A percentile compares a stretch with the other conserved stretches of the same genome.
These are phyloP conservation scores for Mycena galericulata DNA, from an alignment of 768 basidiomycete species.

Conservation along the genomic window DNA sequence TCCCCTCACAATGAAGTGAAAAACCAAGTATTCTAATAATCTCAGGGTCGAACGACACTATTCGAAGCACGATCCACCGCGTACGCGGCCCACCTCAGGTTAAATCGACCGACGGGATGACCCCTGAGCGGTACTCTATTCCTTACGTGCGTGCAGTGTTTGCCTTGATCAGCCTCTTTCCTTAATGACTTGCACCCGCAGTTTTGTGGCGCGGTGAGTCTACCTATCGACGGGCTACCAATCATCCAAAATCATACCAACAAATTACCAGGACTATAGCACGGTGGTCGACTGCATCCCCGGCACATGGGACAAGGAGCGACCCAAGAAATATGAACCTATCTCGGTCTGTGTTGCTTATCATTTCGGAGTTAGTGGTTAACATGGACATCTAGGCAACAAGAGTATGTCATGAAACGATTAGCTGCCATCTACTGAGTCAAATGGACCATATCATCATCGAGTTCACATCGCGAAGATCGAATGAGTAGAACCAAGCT, in stretches of 20 bases:
- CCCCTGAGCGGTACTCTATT: constrained; percentile 69
- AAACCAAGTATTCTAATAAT: no score
- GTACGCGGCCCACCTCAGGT: constrained; percentile 59
- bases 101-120: constrained; percentile 45
- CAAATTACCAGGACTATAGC: constrained; percentile 48
- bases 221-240: constrained; percentile 21
- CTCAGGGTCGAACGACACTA: constrained; percentile 59
- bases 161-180: background rate
- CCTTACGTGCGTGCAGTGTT: constrained; percentile 57
- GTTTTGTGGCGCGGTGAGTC: constrained; percentile 12
- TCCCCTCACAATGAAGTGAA: background rate
- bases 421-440: no score
- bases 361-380: background rate
- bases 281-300: constrained; percentile 64
- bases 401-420: no score
- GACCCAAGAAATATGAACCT: constrained; percentile 64
- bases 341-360: constrained; percentile 48
- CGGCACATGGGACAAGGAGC: constrained; percentile 58
- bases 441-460: no score
- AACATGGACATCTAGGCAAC: no score
- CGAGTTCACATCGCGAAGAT: no score
- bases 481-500: no score
- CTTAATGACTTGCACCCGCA: background rate
- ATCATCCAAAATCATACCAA: background rate
- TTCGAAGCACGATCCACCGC: constrained; percentile 65